Percentiles rank a stretch among this genome's conserved stretches.
phyloP scores from a whole-genome alignment of 1,284 basidiomycete species.

The Phaffia rhodozyma region DNA sequence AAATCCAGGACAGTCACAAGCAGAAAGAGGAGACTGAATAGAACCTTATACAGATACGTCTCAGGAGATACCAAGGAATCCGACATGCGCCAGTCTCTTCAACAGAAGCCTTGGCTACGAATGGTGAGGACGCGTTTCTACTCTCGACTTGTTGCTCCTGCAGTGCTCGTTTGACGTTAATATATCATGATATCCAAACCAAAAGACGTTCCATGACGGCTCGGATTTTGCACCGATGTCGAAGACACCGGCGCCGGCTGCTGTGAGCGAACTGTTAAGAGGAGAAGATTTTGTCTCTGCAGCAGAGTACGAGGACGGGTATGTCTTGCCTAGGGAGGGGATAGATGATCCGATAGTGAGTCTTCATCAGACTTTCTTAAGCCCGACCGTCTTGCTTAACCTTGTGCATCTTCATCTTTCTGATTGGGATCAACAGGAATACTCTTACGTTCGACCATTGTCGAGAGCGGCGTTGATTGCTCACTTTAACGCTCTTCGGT shows the following conservation, averaged over 20 bases:
- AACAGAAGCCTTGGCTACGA: constrained; percentile 32
- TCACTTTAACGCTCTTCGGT: constrained; percentile 30
- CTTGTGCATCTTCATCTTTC: neutral
- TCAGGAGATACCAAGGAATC: constrained; percentile 31
- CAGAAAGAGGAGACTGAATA: neutral
- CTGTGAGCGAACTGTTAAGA: constrained; percentile 31
- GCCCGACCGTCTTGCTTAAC: neutral
- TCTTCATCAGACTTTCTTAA: too few relatives aligned
- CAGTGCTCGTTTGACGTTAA: neutral
- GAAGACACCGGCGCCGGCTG: constrained; percentile 20
- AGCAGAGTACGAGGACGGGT: constrained; percentile 4
- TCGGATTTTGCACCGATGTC: constrained; percentile 35
- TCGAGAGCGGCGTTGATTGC: constrained; percentile 33
- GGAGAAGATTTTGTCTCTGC: constrained; percentile 37
- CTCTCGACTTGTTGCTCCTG: neutral
- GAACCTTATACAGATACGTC: constrained; percentile 27
- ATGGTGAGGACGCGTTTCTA: constrained; percentile 20
- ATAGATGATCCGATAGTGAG: constrained; percentile 7
- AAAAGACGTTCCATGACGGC: constrained; percentile 31
- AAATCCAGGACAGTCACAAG: too few relatives aligned
- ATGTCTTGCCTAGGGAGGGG: constrained; percentile 12
- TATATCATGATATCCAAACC: neutral
- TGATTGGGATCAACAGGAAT: constrained; percentile 17
- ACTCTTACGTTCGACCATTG: constrained; percentile 34
- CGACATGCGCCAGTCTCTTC: constrained; percentile 23